Evolutionary conservation across 805 yeast species (phyloP), one percentile per base, ranked within the genome.

Genomic region (Yarrowia deformans): DNA sequence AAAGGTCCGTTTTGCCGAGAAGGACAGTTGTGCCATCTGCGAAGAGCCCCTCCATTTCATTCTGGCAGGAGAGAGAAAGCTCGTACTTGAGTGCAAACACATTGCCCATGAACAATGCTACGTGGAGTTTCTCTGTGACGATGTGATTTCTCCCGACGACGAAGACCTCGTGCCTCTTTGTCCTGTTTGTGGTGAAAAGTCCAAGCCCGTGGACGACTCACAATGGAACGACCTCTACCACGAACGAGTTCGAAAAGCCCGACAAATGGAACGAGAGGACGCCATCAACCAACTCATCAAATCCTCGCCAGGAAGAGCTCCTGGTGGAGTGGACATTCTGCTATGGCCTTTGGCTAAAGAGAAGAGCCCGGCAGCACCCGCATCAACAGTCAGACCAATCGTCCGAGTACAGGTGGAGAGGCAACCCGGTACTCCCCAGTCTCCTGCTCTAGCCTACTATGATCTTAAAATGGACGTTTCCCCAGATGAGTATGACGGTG

Each of bases 171-270:
- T 43, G 0, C 66, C 66, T 8, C 32, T 13, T 1, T 60, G 66
- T 45, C 66, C 66, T 12, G 45, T 45, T 12, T 60, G 66, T 8
- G 66, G 66, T 6, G 42, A 60, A 39, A 42, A 43, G 16, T 43
- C 66, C 4, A 60, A 34, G 34, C 66, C 66, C 5, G 42, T 45
- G 1, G 52, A 60, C 23, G 66, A 60, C 6, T 18, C 66, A 1
- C 66, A 60, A 9, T 60, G 66, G 66, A 60, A 60, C 52, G 66
- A 60, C 9, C 66, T 60, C 2, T 45, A 34, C 23, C 66, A 45
- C 14, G 48, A 45, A 23, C 16, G 46, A 8, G 40, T 60, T 2
- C 40, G 52, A 43, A 43, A 43, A 32, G 66, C 66, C 2, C 29
- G 66, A 5, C 66, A 45, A 34, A 29, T 34, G 29, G 52, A 60